Evolutionary conservation across 2,329 filamentous ascomycete genomes (phyloP), one percentile per base, ranked within the genome.

Genomic region (Erysiphe pisi): DNA sequence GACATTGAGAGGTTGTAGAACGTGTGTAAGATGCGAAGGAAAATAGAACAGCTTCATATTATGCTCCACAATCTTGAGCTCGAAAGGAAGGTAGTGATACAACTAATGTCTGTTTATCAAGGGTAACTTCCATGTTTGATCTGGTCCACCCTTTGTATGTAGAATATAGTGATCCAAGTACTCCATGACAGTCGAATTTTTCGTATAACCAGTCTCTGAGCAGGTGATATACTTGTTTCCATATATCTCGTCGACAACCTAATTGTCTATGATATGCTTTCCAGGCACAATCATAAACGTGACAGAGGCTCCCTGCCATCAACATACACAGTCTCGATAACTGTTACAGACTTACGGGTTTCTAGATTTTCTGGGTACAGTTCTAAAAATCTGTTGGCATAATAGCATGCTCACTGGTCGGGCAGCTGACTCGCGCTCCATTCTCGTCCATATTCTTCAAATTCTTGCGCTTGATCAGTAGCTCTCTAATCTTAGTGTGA

Each of bases 1-100:
- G 36, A 78, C 63, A 71, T 78, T 31, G 4, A 78, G 47, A 68
- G 77, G 65, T 74, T 77, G 31, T 56, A 78, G 25, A 52, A 43
- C 43, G 45, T 77, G 36, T 11, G 75, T 77, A 0, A 77, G 22
- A 70, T 78, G 68, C 1, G 70, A 77, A 28, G 70, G 77, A 70
- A 78, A 77, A 9, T 20, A 49, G 47, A 49, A 49, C 4, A 68
- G 28, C 36, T 73, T 43, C 49, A 77, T 77, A 68, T 77, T 12
- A n/a, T 73, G 75, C 28, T 77, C 47, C n/a, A 3, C 58, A 25
- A 70, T n/a, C 49, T 75, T 70, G 70, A 77, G 22, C 40, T 31
- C 47, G 47, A 76, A 78, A n/a, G 25, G 45, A 49, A 49, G 11
- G 11, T 25, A 49, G 6, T 40, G 49, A 71, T 76, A 11, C 12